Percentiles rank a stretch among this genome's conserved stretches.
These are phyloP conservation scores for Leishmania turanica DNA, from an alignment of 208 protist genomes.

Conservation along the genomic window DNA sequence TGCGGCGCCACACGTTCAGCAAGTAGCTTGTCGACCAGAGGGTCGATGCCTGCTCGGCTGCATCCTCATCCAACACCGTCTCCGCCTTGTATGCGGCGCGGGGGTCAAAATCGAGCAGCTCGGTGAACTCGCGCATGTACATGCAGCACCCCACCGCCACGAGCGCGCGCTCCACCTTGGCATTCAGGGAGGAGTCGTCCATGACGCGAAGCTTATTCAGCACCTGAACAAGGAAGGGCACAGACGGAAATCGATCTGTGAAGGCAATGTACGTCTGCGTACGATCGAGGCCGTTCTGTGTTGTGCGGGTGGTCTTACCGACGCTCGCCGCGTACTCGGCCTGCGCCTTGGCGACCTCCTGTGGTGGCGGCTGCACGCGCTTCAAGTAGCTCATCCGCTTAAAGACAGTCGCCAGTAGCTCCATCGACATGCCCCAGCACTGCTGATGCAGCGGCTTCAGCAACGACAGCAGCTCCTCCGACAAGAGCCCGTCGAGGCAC, in stretches of 20 bases:
- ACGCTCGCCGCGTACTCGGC: slow-evolving; percentile 6
- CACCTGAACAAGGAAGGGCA: slow-evolving; percentile 74
- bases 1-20: slow-evolving; percentile 75
- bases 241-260: slow-evolving; percentile 66
- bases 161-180: slow-evolving; percentile 75
- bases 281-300: slow-evolving; percentile 6
- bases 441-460: slow-evolving; percentile 78
- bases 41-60: slow-evolving; percentile 27
- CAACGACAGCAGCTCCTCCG: slow-evolving; percentile 65
- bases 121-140: slow-evolving; percentile 71
- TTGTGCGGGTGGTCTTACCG: background rate
- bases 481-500: slow-evolving; percentile 72
- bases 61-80: slow-evolving; percentile 31
- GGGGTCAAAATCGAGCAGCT: slow-evolving; percentile 81
- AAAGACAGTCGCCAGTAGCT: slow-evolving; percentile 64
- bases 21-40: slow-evolving; percentile 82
- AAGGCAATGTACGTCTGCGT: slow-evolving; percentile 37
- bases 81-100: slow-evolving; percentile 58
- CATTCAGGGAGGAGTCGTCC: slow-evolving; percentile 79
- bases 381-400: slow-evolving; percentile 82
- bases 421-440: slow-evolving; percentile 71
- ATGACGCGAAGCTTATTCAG: slow-evolving; percentile 85
- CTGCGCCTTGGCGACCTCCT: slow-evolving; percentile 26
- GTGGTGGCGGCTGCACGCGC: slow-evolving; percentile 40
- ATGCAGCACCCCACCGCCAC: slow-evolving; percentile 76